Evolutionary conservation across 805 yeast genomes (phyloP), one percentile per base, ranked within the genome.

Genomic region (Kregervanrija delftensis): DNA sequence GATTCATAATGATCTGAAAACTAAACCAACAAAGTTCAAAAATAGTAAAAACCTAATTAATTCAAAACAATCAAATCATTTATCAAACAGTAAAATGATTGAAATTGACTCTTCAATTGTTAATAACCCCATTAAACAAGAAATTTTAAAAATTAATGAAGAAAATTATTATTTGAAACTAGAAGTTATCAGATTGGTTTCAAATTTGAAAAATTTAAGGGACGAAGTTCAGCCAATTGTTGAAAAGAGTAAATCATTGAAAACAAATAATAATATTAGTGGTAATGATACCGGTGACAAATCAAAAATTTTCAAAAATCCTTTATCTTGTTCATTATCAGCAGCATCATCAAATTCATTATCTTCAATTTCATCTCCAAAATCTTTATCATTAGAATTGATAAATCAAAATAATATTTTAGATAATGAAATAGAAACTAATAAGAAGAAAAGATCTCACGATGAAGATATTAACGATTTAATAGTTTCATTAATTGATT

Each of bases 121-220:
- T 13, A 52, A 55, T 30, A 59, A 62, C 41, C 69, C 68, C 1
- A 48, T 69, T 12, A 72, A 69, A 41, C 61, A 58, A 30, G 69
- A 71, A 15, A 62, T 73, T n/a, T 46, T 64, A 39, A 64, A 65
- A 40, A 66, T 72, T 40, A 70, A 69, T 45, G 71, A 70, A 48
- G 77, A 73, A 47, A 73, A 73, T 50, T 66, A 68, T 48, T 59
- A 60, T 37, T 51, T 73, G 36, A 73, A 72, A 54, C 49, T 65
- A 33, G 73, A 73, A 49, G 67, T 73, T 6, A 68, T 73, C 11
- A 68, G 65, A 45, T 57, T 73, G 8, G 76, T 73, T 3, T 61
- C 71, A 10, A 73, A 69, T 49, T 58, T 72, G 53, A 72, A 71
- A 48, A 47, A 54, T 13, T 46, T 72, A 34, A 63, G 68, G 41